Conservation (phyloP, 768 basidiomycete species). For the Suillus sp. region DNA sequence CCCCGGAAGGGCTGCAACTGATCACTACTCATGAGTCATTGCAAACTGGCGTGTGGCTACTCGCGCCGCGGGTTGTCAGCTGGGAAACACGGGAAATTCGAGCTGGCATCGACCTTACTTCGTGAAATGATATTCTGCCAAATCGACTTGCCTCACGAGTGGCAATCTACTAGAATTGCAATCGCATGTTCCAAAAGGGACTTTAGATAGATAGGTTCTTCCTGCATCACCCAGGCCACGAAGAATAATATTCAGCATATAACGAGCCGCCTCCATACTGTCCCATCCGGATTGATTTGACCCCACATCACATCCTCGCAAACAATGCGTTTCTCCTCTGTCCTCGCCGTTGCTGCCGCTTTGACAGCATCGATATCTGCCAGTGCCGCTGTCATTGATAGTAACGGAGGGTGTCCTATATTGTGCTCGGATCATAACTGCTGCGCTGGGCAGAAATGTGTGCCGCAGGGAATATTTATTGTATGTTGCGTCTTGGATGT, state of each 20-base stretch:
- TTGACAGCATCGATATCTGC: background rate
- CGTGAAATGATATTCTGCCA: too few species aligned
- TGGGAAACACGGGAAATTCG: too few species aligned
- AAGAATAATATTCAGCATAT: background rate
- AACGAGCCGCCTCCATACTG: background rate
- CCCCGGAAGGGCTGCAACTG: background rate
- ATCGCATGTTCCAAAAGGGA: background rate
- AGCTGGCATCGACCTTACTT: too few species aligned
- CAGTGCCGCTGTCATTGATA: background rate
- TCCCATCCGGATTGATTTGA: background rate
- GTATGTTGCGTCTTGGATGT: background rate
- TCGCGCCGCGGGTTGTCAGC: too few species aligned
- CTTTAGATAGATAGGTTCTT: background rate
- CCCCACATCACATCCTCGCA: background rate
- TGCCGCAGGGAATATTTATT: background rate
- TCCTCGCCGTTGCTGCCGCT: background rate
- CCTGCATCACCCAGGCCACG: background rate
- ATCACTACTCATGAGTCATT: too few species aligned
- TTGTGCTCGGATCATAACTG: background rate
- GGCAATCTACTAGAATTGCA: too few species aligned
- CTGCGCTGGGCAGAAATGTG: background rate
- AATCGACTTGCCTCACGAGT: too few species aligned
- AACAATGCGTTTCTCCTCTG: background rate
- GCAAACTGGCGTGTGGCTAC: too few species aligned
- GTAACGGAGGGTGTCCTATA: background rate